Base-by-base conservation (phyloP, 495 filamentous ascomycete species). In the Cudoniella acicularis region DNA sequence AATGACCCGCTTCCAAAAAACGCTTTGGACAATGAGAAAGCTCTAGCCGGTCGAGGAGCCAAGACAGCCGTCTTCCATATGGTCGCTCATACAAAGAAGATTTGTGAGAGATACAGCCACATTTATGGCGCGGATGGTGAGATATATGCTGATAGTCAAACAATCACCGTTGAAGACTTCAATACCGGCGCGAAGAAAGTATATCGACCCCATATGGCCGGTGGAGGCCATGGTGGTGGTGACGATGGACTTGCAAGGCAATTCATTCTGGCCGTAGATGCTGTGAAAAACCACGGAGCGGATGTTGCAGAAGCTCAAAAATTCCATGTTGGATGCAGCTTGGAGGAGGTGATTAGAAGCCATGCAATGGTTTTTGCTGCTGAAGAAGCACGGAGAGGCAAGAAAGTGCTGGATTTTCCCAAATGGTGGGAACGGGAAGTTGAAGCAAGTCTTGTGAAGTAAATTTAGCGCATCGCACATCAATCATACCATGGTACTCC, bases 291-390 rank as follows among this genome's bases (percentile, higher is more conserved):
- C 65, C 71, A 78, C 26, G 84, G 81, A 2, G 81, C 84, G 83
- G 69, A 69, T 26, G 88, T 91, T 0, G 75, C 81, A 45, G 78
- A 81, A 53, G 94, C 93, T 8, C 94, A 98, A 80, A 77, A 70
- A 50, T 73, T 80, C 62, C 81, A 87, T 66, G 75, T 98, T 4
- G 91, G 90, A 1, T 94, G 90, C 72, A 88, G 83, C 0, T 68
- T 94, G 1, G 91, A 95, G 56, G 95, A 98, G 64, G 82, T 84
- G 6, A 81, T 98, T 16, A 79, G 87, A 30, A 96, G 90, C 63
- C 95, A 98, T 75, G 93, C 89, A 0, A 84, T 94, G 73, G 94
- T 97, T 1, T 98, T 96, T 75, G 92, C 90, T 40, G 93, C 93
- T 0, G 95, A 98, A 72, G 87, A 96, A 65, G 91, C 93, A 16